Base-by-base conservation (phyloP, 108 stramenopile species). In the Skeletonema menzelii region DNA sequence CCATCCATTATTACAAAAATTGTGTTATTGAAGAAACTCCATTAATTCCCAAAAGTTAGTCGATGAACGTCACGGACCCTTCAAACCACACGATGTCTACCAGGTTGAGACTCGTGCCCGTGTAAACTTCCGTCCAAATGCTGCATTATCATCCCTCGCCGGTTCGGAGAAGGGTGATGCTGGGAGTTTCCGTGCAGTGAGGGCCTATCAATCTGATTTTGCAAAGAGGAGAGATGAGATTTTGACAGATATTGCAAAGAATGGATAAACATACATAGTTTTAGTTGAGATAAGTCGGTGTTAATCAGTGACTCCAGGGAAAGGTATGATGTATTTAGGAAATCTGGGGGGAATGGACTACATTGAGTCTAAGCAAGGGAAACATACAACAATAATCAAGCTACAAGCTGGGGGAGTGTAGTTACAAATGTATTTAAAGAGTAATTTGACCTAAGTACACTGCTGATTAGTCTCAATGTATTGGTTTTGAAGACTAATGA, bases 11-110 rank as follows among this genome's bases (percentile, higher is more conserved):
- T 37, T 12, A 37, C 57, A 4, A 27, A 31, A 13, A 14, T n/a
- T n/a, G n/a, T 30, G 0, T 15, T 34, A 19, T 34, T 10, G 66
- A 19, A 88, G 87, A 80, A 82, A 42, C 63, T 86, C 87, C 27
- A 64, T 88, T 44, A 73, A 86, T 61, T 59, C 87, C 2, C 87
- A 88, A 80, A 88, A 88, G 66, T 63, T 84, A 17, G 58, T 57
- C 24, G 87, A 88, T 53, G 87, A 88, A 82, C 84, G 73, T 42
- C 71, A 75, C 28, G 85, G 87, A 1, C 77, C 83, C 7, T 72
- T 82, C 53, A 66, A 83, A 61, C 68, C 72, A 13, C 60, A 75
- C 38, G 71, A 88, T 58, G 37, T 35, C 34, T 76, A 82, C 62
- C 84, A 88, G 27, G 59, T 46, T 10, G 85, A 87, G 28, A 56